Conservation (phyloP, 106 monocot species). For the Iris macrosiphon region DNA sequence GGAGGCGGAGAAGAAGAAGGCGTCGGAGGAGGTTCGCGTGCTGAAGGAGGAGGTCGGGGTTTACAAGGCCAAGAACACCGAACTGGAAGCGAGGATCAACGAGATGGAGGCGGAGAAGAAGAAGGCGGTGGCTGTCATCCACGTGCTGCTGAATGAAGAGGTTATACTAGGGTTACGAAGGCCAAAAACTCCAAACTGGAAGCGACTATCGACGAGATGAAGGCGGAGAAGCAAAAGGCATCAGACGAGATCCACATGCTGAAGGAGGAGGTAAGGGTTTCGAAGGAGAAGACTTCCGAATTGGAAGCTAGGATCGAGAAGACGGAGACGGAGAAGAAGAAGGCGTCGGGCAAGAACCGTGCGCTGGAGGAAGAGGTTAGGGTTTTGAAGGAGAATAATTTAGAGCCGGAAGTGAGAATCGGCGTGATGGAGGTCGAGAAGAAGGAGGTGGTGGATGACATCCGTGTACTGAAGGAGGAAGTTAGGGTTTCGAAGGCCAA, state of each 20-base stretch:
- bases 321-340: not conserved
- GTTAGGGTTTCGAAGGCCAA: no score
- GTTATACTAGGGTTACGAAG: not conserved
- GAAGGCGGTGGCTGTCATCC: no score
- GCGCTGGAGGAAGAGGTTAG: not conserved
- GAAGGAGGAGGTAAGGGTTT: slow-evolving; percentile 7
- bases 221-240: no score
- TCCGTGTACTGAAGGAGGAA: no score
- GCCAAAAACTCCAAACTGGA: no score
- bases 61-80: not conserved
- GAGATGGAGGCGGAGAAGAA: no score
- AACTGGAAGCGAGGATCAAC: not conserved
- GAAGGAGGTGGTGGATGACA: no score
- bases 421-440: not conserved
- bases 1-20: slow-evolving; percentile 5
- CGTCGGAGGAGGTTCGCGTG: not conserved
- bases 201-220: no score
- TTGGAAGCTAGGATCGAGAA: not conserved
- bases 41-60: slow-evolving; percentile 8
- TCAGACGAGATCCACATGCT: slow-evolving; percentile 2
- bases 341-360: not conserved
- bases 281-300: not conserved
- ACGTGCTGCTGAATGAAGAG: no score
- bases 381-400: slow-evolving; percentile 13
- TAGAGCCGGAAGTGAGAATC: slow-evolving; percentile 3